Conservation (phyloP, 2,329 filamentous ascomycete species). For the Colletotrichum salicis region DNA sequence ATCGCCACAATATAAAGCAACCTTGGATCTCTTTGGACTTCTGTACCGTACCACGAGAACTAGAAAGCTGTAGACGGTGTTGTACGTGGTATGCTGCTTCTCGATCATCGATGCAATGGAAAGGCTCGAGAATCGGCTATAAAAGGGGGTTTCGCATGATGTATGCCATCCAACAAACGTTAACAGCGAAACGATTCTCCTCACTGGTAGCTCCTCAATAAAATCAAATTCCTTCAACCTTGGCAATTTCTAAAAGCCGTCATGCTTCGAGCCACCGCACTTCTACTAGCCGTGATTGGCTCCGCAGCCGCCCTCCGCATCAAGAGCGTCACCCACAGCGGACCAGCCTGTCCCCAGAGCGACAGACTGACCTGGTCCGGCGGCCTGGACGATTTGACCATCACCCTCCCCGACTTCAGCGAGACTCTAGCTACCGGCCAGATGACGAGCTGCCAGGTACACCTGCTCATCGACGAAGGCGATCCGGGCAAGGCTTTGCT, state of each 20-base stretch:
- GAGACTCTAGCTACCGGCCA: conserved; percentile 48
- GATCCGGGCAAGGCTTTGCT: conserved; percentile 20
- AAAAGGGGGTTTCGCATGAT: neutral
- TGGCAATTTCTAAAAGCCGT: no score
- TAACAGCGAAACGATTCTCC: neutral
- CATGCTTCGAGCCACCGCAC: neutral
- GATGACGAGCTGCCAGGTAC: conserved; percentile 32
- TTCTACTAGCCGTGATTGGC: neutral
- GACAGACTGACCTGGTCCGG: conserved; percentile 34
- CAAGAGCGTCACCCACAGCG: conserved; percentile 24
- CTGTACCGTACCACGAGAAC: neutral
- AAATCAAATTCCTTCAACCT: neutral
- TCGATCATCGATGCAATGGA: neutral
- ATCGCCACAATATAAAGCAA: conserved; percentile 2
- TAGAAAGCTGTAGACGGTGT: neutral
- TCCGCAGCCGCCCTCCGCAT: conserved; percentile 11
- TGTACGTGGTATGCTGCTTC: neutral
- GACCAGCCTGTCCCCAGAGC: conserved; percentile 22
- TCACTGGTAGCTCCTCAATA: neutral
- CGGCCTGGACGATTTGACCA: conserved; percentile 42
- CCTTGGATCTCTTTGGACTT: neutral
- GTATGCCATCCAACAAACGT: neutral
- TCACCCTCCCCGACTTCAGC: conserved; percentile 54
- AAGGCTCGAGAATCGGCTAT: neutral
- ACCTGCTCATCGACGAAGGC: conserved; percentile 27